Conservation (phyloP, 305 asterid genomes). For the Fraxinus ornus region DNA sequence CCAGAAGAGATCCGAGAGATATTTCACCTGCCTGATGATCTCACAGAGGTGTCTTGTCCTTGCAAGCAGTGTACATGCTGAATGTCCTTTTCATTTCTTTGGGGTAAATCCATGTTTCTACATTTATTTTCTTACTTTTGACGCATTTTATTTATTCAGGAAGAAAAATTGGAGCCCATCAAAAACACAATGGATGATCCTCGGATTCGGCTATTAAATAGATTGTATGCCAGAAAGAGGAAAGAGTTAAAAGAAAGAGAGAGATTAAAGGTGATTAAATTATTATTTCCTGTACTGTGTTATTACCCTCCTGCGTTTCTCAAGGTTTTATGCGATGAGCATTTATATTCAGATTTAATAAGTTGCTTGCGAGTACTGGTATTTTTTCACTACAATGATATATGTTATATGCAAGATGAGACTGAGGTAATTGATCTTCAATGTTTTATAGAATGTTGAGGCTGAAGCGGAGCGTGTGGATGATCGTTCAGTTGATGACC, state of each 20-base stretch:
- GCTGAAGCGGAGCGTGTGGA: conserved; percentile 82
- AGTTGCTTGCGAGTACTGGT: conserved; percentile 26
- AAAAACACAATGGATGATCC: conserved; percentile 93
- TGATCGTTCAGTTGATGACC: conserved; percentile 93
- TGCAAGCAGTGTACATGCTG: conserved; percentile 62
- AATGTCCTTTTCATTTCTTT: conserved; percentile 32
- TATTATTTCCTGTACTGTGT: conserved; percentile 12
- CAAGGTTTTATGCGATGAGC: conserved; percentile 23
- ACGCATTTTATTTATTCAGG: conserved; percentile 49
- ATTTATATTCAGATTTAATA: conserved; percentile 24
- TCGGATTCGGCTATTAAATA: conserved; percentile 83
- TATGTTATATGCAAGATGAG: conserved; percentile 23
- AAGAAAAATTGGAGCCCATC: conserved; percentile 95
- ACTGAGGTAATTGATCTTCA: conserved; percentile 33
- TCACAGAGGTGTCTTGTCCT: conserved; percentile 87
- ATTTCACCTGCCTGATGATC: conserved; percentile 93
- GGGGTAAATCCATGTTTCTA: conserved; percentile 18
- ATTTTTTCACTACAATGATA: neutral
- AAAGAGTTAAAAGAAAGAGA: conserved; percentile 85
- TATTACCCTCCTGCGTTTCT: conserved; percentile 16
- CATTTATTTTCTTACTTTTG: conserved; percentile 27
- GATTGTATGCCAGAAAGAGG: conserved; percentile 91
- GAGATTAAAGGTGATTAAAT: conserved; percentile 62
- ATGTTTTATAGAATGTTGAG: conserved; percentile 60
- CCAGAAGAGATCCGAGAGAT: conserved; percentile 94